Conservation (phyloP, 768 basidiomycete species). For the Crucibulum laeve region DNA sequence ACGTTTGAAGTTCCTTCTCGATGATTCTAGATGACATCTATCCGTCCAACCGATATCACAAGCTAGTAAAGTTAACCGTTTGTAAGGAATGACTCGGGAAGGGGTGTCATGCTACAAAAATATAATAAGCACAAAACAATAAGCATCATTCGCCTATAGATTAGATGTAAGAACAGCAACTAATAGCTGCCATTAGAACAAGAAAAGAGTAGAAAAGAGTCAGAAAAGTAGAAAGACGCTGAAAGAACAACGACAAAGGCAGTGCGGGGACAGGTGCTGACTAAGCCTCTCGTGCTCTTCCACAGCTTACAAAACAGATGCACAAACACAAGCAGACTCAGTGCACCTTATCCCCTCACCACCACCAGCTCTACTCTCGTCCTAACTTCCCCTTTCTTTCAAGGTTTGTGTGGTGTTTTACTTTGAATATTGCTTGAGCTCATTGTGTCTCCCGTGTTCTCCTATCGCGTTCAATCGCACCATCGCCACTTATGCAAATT, state of each 20-base stretch:
- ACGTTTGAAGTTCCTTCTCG: too few species aligned
- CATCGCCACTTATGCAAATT: constrained; percentile 8
- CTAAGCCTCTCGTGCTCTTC: constrained; percentile 29
- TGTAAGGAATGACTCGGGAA: too few species aligned
- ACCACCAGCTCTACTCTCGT: constrained; percentile 35
- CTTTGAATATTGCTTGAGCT: constrained; percentile 7
- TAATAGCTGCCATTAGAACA: too few species aligned
- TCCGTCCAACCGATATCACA: too few species aligned
- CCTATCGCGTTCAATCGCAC: constrained; percentile 31
- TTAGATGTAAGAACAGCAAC: too few species aligned
- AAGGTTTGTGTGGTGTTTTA: constrained; percentile 25
- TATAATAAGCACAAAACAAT: too few species aligned
- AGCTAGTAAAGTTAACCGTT: too few species aligned
- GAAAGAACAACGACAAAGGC: not conserved
- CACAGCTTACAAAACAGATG: constrained; percentile 40
- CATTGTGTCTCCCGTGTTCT: constrained; percentile 11
- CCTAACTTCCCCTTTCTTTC: constrained; percentile 18
- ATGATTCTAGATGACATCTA: too few species aligned
- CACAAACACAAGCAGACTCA: constrained; percentile 37
- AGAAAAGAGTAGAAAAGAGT: too few species aligned
- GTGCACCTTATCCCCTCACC: constrained; percentile 46
- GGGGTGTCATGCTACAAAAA: too few species aligned
- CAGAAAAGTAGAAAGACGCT: too few species aligned
- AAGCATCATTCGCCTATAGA: too few species aligned
- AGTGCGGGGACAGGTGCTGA: constrained; percentile 22